These are phyloP conservation scores for Boletus pseudo-olivaceus DNA, from an alignment of 768 basidiomycete species.

Conservation along the genomic window DNA sequence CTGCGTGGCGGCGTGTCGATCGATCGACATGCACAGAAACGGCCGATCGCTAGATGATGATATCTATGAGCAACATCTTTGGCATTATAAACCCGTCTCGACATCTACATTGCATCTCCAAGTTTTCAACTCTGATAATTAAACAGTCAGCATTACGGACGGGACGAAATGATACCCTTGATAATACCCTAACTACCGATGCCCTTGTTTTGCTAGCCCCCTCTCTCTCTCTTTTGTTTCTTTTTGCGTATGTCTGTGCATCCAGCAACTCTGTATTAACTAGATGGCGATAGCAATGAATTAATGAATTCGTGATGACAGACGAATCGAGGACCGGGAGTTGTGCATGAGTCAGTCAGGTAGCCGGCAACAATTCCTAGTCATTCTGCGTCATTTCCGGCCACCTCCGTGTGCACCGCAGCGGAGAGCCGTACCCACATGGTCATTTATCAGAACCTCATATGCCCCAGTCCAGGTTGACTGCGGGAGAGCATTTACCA, in stretches of 20 bases:
- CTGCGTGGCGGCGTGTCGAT: constrained; percentile 16
- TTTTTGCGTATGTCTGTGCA: neutral
- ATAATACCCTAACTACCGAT: constrained; percentile 17
- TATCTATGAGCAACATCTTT: neutral
- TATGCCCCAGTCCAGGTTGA: neutral
- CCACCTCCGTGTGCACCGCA: neutral
- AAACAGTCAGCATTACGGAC: constrained; percentile 3
- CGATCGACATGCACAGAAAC: constrained; percentile 17
- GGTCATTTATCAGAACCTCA: neutral
- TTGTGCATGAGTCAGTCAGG: neutral
- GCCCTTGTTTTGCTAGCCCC: constrained; percentile 10
- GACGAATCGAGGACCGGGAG: neutral
- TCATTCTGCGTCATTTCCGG: constrained; percentile 1
- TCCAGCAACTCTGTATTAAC: constrained; percentile 8
- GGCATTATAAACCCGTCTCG: constrained; percentile 8
- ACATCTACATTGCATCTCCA: constrained; percentile 7
- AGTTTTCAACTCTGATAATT: neutral
- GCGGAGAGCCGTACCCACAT: neutral
- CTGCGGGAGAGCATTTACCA: neutral
- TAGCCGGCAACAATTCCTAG: neutral
- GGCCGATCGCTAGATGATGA: neutral
- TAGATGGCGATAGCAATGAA: constrained; percentile 6
- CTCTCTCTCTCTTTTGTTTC: neutral
- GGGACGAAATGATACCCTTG: constrained; percentile 21
- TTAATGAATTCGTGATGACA: neutral